phyloP scores from a whole-genome alignment of 768 basidiomycete species.

The Boletus reticulatus region DNA sequence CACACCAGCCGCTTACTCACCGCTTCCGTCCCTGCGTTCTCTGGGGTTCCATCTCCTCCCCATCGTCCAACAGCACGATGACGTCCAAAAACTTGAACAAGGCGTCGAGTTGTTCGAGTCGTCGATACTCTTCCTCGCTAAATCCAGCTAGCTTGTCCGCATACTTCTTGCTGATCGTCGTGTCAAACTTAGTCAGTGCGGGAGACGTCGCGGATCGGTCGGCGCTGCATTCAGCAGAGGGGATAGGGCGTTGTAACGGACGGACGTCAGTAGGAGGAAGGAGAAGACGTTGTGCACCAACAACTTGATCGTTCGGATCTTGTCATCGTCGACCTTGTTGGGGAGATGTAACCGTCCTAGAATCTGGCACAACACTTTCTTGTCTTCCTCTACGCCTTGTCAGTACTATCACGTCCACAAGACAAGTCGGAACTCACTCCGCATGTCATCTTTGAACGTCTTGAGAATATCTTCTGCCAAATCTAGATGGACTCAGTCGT shows the following conservation, averaged over 20 bases:
- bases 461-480: constrained; percentile 52
- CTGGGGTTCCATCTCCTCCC: constrained; percentile 46
- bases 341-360: constrained; percentile 67
- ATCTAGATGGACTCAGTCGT: constrained; percentile 51
- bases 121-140: constrained; percentile 66
- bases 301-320: constrained; percentile 59
- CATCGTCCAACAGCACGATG: constrained; percentile 66
- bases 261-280: background rate
- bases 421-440: constrained; percentile 42
- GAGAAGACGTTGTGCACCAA: constrained; percentile 45
- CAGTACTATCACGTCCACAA: background rate
- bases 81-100: constrained; percentile 73
- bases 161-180: constrained; percentile 65
- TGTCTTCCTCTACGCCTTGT: constrained; percentile 42
- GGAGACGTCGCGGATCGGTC: constrained; percentile 55
- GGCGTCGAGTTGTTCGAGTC: constrained; percentile 59
- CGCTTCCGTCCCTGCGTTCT: constrained; percentile 46
- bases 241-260: background rate
- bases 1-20: constrained; percentile 18
- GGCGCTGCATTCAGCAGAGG: constrained; percentile 40
- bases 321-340: constrained; percentile 64
- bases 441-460: constrained; percentile 45
- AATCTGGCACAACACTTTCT: constrained; percentile 62
- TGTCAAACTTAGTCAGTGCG: constrained; percentile 70
- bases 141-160: constrained; percentile 68